Evolutionary conservation across 75 land plant species (phyloP).

Genomic region (Pinus tabuliformis): DNA sequence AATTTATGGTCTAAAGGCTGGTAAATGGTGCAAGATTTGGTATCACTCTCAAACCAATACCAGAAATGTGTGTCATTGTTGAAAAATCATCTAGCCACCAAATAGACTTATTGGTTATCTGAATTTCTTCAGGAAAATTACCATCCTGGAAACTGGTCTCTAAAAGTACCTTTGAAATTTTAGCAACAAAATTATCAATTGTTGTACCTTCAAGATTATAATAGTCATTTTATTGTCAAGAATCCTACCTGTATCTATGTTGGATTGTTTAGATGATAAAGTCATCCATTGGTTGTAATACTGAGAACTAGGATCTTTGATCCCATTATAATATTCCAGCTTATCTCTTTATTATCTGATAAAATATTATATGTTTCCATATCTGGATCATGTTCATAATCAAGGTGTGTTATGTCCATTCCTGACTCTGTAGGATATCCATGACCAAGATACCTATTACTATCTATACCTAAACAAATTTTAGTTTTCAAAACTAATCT

Average conservation of each 20-base stretch:
- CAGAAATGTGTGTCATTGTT: constrained; percentile 69
- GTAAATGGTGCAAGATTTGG: constrained; percentile 49
- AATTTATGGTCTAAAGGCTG: constrained; percentile 60
- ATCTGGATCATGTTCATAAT: no score
- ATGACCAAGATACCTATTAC: no score
- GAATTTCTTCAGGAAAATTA: constrained; percentile 28
- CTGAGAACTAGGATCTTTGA: constrained; percentile 24
- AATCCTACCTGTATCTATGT: constrained; percentile 19
- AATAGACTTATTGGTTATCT: constrained; percentile 37
- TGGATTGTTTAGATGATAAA: constrained; percentile 40
- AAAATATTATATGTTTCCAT: no score
- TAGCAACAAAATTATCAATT: background rate
- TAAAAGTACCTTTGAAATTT: constrained; percentile 8
- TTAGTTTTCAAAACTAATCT: no score
- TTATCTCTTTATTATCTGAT: no score
- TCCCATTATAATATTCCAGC: no score
- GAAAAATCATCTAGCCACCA: constrained; percentile 64
- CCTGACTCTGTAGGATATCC: no score
- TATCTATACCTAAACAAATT: no score
- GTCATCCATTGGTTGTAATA: constrained; percentile 62
- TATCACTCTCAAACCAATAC: constrained; percentile 63
- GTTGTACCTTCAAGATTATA: background rate
- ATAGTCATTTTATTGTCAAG: constrained; percentile 25
- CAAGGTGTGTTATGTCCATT: no score
- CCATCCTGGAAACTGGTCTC: constrained; percentile 13